Conservation (phyloP, 2,329 filamentous ascomycete species). For the Didymella arachidicola region DNA sequence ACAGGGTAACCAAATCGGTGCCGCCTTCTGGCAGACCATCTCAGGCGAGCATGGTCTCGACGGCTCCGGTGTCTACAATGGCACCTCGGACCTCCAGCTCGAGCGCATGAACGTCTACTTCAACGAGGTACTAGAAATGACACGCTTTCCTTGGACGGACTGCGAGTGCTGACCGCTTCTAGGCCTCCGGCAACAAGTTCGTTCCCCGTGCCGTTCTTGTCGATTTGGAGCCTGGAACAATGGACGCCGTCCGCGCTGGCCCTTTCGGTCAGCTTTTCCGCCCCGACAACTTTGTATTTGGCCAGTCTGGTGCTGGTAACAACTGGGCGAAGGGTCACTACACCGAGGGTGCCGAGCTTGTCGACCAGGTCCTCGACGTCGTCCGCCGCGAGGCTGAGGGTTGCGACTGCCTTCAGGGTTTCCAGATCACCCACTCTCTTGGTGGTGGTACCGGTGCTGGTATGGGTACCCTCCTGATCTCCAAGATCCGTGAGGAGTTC, state of each 20-base stretch:
- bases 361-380: conserved; percentile 97
- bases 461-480: conserved; percentile 99
- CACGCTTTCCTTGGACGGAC: conserved; percentile 8
- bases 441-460: conserved; percentile 99
- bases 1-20: conserved; percentile 99
- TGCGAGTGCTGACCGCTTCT: conserved; percentile 36
- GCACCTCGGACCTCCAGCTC: conserved; percentile 97
- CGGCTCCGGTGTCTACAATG: conserved; percentile 96
- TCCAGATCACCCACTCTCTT: conserved; percentile 99
- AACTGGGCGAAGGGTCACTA: conserved; percentile 99
- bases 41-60: conserved; percentile 88
- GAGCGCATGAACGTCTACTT: conserved; percentile 99
- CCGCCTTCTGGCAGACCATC: conserved; percentile 88
- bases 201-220: conserved; percentile 98
- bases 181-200: conserved; percentile 98
- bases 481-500: conserved; percentile 99
- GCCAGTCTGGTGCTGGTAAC: conserved; percentile 99
- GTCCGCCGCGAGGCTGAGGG: conserved; percentile 98
- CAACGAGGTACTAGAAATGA: conserved; percentile 73
- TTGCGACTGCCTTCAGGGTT: conserved; percentile 99
- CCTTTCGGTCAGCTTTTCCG: conserved; percentile 99
- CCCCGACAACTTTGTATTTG: conserved; percentile 99
- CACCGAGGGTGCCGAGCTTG: conserved; percentile 98
- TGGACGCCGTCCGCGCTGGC: conserved; percentile 98
- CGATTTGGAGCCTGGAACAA: conserved; percentile 99